Evolutionary conservation across 1,284 basidiomycete genomes (phyloP), one percentile per base, ranked within the genome.

Genomic region (Trichosporon asahii): DNA sequence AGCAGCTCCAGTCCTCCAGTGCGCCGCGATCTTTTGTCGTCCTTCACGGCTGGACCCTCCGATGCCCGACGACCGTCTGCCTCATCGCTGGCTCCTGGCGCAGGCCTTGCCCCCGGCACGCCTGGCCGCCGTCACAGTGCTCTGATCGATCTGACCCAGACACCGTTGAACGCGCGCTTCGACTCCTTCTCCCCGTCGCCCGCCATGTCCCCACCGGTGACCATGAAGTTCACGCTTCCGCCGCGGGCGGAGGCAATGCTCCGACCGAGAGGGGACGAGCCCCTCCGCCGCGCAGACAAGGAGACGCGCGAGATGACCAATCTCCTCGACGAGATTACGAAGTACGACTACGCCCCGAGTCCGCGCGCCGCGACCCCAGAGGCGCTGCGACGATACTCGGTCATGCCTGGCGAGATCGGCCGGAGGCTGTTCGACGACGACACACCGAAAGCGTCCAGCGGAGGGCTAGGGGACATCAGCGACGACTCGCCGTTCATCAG

Each of bases 131-230:
- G 15, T 18, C 55, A 15, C 37, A 61, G 37, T 27, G 35, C 66
- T 7, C 70, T 73, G 21, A 70, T 73, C 35, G 90, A 94, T 80
- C 85, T 94, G 40, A 85, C 88, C 64, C 87, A 89, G 69, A 88
- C 89, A 11, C 86, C 87, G 18, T 79, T 87, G 37, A 80, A 71
- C 78, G 80, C 63, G 81, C 88, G 72, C 85, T 86, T 77, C 68
- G 35, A 61, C 27, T 33, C 55, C 9, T 37, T 69, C 44, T 31
- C 69, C 12, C 66, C 46, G 23, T 33, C 57, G 66, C 83, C 76
- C 40, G 91, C 90, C 61, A 92, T 95, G 90, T 94, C 93, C 0
- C 93, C 94, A 2, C 93, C 92, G 1, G 88, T 91, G 3, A 90
- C 91, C 68, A 89, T 95, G 88, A 91, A 90, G 31, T 94, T 93